Conservation (phyloP, 2,329 filamentous ascomycete genomes). For the Cladosporium sphaerospermum region DNA sequence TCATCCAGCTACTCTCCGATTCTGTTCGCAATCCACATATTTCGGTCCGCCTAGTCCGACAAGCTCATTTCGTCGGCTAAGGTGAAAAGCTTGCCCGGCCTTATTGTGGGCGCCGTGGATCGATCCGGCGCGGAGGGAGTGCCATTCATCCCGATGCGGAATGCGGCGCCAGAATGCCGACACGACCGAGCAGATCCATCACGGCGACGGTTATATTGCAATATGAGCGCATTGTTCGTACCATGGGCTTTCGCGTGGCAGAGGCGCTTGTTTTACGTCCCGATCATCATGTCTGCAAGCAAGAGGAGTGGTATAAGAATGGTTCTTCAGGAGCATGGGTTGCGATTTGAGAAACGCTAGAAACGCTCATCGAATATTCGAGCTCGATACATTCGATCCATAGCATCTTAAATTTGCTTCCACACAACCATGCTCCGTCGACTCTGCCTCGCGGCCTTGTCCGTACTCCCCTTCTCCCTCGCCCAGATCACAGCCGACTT, state of each 20-base stretch:
- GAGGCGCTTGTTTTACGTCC: neutral
- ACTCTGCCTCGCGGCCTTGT: constrained; percentile 38
- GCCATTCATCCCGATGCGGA: neutral
- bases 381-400: neutral
- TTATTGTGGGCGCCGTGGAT: neutral
- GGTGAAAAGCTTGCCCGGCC: constrained; percentile 1
- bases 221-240: neutral
- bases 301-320: neutral
- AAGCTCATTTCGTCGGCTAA: constrained; percentile 1
- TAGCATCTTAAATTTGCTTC: neutral
- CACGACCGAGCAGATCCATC: neutral
- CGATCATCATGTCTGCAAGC: neutral
- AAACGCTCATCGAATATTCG: neutral
- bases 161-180: neutral
- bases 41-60: constrained; percentile 7
- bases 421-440: constrained; percentile 37
- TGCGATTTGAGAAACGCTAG: neutral
- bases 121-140: constrained; percentile 4
- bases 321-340: neutral
- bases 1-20: no score
- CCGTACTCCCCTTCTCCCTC: constrained; percentile 42
- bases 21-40: no score
- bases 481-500: constrained; percentile 53
- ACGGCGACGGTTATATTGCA: neutral
- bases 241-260: no score